Percentiles rank a stretch among this genome's conserved stretches.
Evolutionary conservation across 768 basidiomycete genomes (phyloP).

Genomic region (Boletus speciosus): DNA sequence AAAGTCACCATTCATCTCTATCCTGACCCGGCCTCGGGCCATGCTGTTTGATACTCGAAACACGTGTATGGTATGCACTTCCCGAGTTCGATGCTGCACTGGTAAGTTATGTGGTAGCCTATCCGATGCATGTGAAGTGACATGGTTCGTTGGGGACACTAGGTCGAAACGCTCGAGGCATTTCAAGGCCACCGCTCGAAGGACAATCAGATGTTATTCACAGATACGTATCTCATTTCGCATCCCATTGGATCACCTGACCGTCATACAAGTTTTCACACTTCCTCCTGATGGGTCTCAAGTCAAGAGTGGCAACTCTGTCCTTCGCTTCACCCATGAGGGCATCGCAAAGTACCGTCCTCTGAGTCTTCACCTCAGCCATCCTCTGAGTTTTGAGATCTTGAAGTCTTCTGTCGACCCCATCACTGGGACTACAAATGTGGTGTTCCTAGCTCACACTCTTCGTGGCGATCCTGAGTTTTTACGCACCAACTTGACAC

Average conservation of each 20-base stretch:
- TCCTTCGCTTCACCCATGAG: not conserved
- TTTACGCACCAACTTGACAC: not conserved
- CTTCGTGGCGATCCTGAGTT: accelerated
- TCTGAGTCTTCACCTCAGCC: too few species aligned
- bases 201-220: not conserved
- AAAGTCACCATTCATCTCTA: not conserved
- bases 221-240: not conserved
- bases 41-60: slow-evolving; percentile 1
- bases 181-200: accelerated
- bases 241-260: too few species aligned
- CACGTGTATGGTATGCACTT: not conserved
- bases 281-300: not conserved
- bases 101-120: not conserved
- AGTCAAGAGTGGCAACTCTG: not conserved
- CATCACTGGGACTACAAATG: not conserved
- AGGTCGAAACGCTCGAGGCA: not conserved
- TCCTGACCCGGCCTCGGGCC: accelerated
- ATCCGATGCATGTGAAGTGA: slow-evolving; percentile 9
- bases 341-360: accelerated
- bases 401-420: not conserved
- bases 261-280: not conserved
- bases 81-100: not conserved
- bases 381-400: not conserved
- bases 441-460: not conserved
- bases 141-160: not conserved